Base-by-base conservation (phyloP, 495 filamentous ascomycete species). In the Coniosporium apollinis region DNA sequence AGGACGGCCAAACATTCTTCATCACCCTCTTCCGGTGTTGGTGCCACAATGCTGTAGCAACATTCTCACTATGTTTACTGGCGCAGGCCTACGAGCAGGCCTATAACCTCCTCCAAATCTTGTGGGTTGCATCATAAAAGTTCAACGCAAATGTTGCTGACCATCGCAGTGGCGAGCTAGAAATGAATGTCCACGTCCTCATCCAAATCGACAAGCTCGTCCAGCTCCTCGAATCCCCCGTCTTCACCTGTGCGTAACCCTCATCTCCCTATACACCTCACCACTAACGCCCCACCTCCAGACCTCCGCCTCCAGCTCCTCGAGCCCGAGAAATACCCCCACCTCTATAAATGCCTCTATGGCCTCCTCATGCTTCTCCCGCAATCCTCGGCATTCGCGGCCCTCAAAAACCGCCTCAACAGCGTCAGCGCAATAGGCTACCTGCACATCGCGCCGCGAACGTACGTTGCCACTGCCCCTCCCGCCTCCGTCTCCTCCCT, bases 181-280 rank as follows among this genome's bases (percentile, higher is more conserved):
- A 99, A 58, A 96, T 96, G 81, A 96, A 89, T 0, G 87, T 99
- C 43, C 92, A 89, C 42, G 89, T 94, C 60, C 72, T 99, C 36
- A 96, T 99, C 34, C 91, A 99, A 54, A 93, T 99, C 50, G 91
- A 99, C 57, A 99, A 99, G 54, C 68, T 99, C 25, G 91, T 99
- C 10, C 91, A 99, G 58, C 72, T 99, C 3, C 69, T 99, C 5
- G 91, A 99, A 53, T 94, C 86, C 0, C 89, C 91, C 2, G 91
- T 99, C 2, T 99, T 96, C 51, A 99, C 91, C 26, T 96, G 83
- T 87, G 53, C 42, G 67, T 45, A 20, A n/a, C n/a, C n/a, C n/a
- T n/a, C n/a, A n/a, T n/a, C n/a, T n/a, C 11, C 37, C 15, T 28
- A 10, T 13, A 14, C 24, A 26, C 19, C 21, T 25, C 20, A 2